These are phyloP conservation scores for Earliella scabrosa DNA, from an alignment of 1,284 basidiomycete species.

Conservation along the genomic window DNA sequence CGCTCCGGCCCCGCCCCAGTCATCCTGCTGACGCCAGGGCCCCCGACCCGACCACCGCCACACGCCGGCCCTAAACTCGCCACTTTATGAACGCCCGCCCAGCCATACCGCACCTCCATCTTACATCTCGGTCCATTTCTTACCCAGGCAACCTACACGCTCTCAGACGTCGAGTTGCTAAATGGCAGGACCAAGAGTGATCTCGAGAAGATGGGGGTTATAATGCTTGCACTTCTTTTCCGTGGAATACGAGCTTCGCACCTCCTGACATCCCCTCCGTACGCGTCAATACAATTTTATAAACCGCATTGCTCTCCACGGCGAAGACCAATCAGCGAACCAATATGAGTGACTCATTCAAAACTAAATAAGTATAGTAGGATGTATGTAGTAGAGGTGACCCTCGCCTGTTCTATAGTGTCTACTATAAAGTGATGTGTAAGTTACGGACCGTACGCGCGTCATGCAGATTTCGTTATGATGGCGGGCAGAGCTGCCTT, in stretches of 20 bases:
- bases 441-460: too few relatives aligned
- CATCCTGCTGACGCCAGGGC: background rate
- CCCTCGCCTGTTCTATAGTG: background rate
- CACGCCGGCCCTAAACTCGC: slow-evolving; percentile 49
- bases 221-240: slow-evolving; percentile 61
- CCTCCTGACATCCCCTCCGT: slow-evolving; percentile 60
- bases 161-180: slow-evolving; percentile 52
- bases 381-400: too few relatives aligned
- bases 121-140: slow-evolving; percentile 63
- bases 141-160: slow-evolving; percentile 64
- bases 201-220: slow-evolving; percentile 53
- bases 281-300: background rate
- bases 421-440: background rate
- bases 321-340: too few relatives aligned
- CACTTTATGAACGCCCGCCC: slow-evolving; percentile 13
- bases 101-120: slow-evolving; percentile 40
- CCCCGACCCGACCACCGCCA: background rate
- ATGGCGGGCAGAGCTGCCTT: background rate
- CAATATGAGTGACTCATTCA: too few relatives aligned
- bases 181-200: slow-evolving; percentile 81
- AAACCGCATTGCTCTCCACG: too few relatives aligned
- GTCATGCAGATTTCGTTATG: too few relatives aligned
- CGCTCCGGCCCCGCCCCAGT: background rate
- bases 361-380: too few relatives aligned
- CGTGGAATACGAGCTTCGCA: slow-evolving; percentile 62